A percentile compares a stretch with the other conserved stretches of the same genome.
Conservation (phyloP, 768 basidiomycete species). For the Lepiota subincarnata region DNA sequence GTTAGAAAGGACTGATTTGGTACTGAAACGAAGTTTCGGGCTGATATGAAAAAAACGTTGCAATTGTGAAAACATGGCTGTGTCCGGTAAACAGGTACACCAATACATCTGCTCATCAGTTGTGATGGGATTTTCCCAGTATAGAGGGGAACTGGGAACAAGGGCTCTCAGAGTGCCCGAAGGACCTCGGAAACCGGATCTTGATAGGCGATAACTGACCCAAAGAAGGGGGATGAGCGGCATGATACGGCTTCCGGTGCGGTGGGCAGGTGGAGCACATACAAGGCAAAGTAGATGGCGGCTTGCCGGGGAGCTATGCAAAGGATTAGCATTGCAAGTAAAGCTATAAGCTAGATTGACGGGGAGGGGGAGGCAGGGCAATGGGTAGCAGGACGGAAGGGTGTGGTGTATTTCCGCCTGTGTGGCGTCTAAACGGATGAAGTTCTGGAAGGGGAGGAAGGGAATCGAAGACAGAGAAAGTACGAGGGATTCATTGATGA, state of each 20-base stretch:
- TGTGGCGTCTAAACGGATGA: constrained; percentile 12
- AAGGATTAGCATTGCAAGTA: background rate
- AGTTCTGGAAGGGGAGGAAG: background rate
- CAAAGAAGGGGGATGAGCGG: constrained; percentile 22
- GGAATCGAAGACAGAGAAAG: constrained; percentile 1
- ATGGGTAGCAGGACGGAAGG: background rate
- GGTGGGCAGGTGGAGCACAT: no score
- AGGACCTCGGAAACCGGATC: constrained; percentile 40
- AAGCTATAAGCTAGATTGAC: background rate
- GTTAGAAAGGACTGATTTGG: constrained; percentile 13
- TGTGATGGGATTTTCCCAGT: constrained; percentile 13
- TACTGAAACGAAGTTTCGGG: constrained; percentile 7
- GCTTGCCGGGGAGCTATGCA: constrained; percentile 9
- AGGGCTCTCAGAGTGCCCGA: constrained; percentile 27
- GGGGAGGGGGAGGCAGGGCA: constrained; percentile 7
- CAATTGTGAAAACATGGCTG: constrained; percentile 24
- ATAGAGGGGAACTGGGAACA: constrained; percentile 7
- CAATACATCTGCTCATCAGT: constrained; percentile 14
- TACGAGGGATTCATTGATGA: constrained; percentile 11
- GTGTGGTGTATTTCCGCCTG: constrained; percentile 15
- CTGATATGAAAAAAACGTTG: constrained; percentile 49
- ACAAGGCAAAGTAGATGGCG: constrained; percentile 12
- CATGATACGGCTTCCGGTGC: constrained; percentile 27
- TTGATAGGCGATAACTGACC: constrained; percentile 33
- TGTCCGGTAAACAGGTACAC: constrained; percentile 20